phyloP scores from a whole-genome alignment of 345 rosid genomes.

The Erysimum cheiranthoides region DNA sequence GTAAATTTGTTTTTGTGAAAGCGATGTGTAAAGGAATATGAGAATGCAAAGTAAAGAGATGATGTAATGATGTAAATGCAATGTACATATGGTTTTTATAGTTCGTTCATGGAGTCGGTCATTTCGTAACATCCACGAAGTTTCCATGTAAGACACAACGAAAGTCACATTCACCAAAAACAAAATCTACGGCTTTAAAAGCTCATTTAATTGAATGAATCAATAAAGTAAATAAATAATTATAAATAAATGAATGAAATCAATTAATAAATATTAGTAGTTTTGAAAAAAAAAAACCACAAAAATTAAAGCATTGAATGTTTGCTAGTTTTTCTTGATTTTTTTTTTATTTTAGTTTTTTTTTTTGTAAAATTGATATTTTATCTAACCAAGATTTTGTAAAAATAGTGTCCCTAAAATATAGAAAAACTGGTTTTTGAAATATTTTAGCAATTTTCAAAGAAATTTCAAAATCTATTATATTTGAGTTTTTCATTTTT shows the following conservation, averaged over 20 bases:
- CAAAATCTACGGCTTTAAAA: neutral
- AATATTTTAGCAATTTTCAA: too few species aligned
- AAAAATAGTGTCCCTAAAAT: too few species aligned
- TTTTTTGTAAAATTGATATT: too few species aligned
- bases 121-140: slow-evolving; percentile 10
- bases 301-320: too few species aligned
- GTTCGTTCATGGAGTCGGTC: slow-evolving; percentile 16
- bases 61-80: neutral
- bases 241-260: neutral
- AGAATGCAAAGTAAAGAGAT: neutral
- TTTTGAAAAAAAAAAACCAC: too few species aligned
- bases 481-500: too few species aligned
- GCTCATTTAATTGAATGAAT: neutral
- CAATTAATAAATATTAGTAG: too few species aligned
- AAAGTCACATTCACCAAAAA: slow-evolving; percentile 12
- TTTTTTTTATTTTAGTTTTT: too few species aligned
- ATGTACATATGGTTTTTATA: slow-evolving; percentile 9
- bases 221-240: neutral
- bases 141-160: slow-evolving; percentile 20
- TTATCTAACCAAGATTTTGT: too few species aligned
- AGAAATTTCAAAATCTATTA: too few species aligned
- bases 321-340: too few species aligned
- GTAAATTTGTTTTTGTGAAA: slow-evolving; percentile 23
- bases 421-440: too few species aligned
- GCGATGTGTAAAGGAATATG: slow-evolving; percentile 12